These are phyloP conservation scores for Nitzschia inconspicua DNA, from an alignment of 108 stramenopile species.

Conservation along the genomic window DNA sequence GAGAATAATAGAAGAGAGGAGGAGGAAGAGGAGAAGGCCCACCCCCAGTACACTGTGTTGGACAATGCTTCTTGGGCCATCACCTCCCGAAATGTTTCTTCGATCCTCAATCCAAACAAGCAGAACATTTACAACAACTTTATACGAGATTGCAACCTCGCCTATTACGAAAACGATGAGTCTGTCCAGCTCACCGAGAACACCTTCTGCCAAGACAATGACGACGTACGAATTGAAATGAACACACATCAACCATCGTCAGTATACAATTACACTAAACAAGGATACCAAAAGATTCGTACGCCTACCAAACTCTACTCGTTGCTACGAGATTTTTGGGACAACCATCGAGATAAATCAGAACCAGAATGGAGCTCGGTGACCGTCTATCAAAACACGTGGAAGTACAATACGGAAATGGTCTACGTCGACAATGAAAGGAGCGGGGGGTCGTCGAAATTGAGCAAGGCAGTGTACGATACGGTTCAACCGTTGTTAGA, in stretches of 20 bases:
- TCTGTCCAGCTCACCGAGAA: conserved; percentile 19
- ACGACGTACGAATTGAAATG: conserved; percentile 49
- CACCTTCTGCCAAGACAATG: conserved; percentile 23
- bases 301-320: conserved; percentile 52
- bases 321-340: conserved; percentile 56
- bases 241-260: conserved; percentile 54
- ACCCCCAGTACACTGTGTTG: background rate
- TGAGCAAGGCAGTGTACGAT: conserved; percentile 42
- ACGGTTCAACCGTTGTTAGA: conserved; percentile 66
- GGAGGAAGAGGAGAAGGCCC: too few species aligned
- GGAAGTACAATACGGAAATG: conserved; percentile 40
- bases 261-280: conserved; percentile 66
- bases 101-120: conserved; percentile 18
- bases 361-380: conserved; percentile 16
- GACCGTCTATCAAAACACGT: conserved; percentile 60
- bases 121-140: conserved; percentile 29
- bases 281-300: conserved; percentile 55
- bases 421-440: conserved; percentile 21
- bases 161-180: conserved; percentile 13
- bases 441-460: conserved; percentile 23
- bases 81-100: conserved; percentile 15
- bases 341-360: conserved; percentile 29
- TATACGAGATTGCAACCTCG: conserved; percentile 17
- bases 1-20: background rate
- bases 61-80: conserved; percentile 42